phyloP scores from a whole-genome alignment of 306 rosid species.

The Malus fusca region DNA sequence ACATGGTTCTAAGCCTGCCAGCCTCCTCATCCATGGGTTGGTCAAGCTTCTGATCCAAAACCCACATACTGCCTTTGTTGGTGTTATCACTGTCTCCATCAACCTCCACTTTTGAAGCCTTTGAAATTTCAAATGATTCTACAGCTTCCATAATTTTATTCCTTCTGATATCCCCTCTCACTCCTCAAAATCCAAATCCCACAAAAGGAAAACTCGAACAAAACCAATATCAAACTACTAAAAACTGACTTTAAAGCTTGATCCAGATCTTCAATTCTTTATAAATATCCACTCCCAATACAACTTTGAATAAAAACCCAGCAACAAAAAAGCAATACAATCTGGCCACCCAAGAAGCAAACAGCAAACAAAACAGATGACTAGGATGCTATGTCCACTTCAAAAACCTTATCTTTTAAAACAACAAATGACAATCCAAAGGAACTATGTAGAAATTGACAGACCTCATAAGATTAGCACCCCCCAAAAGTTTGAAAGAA shows the following conservation, averaged over 20 bases:
- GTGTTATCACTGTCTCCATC: conserved; percentile 37
- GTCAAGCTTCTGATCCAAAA: conserved; percentile 81
- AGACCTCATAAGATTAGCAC: background rate
- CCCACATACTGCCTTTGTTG: conserved; percentile 81
- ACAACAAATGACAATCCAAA: conserved; percentile 1
- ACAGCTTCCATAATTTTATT: conserved; percentile 9
- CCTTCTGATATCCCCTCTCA: conserved; percentile 16
- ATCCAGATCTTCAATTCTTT: conserved; percentile 21
- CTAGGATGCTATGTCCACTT: background rate
- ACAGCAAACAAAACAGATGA: background rate
- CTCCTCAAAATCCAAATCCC: conserved; percentile 14
- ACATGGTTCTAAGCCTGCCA: conserved; percentile 79
- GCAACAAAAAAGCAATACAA: conserved; percentile 4
- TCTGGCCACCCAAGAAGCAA: conserved; percentile 12
- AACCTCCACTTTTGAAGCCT: conserved; percentile 56
- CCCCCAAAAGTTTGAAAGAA: conserved; percentile 9
- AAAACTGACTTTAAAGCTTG: background rate
- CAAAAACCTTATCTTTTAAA: background rate
- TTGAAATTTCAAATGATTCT: conserved; percentile 30
- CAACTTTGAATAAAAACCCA: conserved; percentile 24
- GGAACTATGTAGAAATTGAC: conserved; percentile 12
- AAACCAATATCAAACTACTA: conserved; percentile 14
- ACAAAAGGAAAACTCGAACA: background rate
- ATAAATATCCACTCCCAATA: conserved; percentile 13
- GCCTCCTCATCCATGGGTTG: conserved; percentile 97